These are phyloP conservation scores for Ustilago bromivora DNA, from an alignment of 1,284 basidiomycete genomes.

Conservation along the genomic window DNA sequence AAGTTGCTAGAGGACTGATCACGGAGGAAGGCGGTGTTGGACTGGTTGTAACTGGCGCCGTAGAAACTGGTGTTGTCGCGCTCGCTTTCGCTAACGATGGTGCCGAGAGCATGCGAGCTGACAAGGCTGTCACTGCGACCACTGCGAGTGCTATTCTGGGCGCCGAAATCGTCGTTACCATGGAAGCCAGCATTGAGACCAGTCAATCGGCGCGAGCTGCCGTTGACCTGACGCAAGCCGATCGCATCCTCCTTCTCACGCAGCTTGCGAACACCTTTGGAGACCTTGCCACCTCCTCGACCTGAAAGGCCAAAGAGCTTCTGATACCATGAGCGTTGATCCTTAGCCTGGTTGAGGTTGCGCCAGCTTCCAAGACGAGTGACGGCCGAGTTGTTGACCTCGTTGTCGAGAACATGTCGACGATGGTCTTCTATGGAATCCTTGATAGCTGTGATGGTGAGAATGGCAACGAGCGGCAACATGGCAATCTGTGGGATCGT, in stretches of 20 bases:
- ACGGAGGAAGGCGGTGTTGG: slow-evolving; percentile 21
- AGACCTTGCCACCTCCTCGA: slow-evolving; percentile 72
- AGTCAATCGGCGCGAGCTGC: slow-evolving; percentile 73
- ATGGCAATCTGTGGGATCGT: slow-evolving; percentile 85
- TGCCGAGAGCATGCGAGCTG: slow-evolving; percentile 51
- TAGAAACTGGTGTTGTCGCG: slow-evolving; percentile 38
- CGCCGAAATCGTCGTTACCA: slow-evolving; percentile 31
- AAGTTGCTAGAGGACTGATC: neutral
- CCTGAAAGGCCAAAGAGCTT: slow-evolving; percentile 77
- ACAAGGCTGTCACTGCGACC: slow-evolving; percentile 52
- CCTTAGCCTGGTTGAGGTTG: slow-evolving; percentile 87
- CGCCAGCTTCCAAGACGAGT: slow-evolving; percentile 87
- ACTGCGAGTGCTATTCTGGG: slow-evolving; percentile 21
- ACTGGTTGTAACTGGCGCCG: slow-evolving; percentile 27
- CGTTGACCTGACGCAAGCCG: slow-evolving; percentile 51
- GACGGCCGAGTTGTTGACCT: slow-evolving; percentile 89
- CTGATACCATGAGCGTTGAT: slow-evolving; percentile 81
- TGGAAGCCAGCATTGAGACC: slow-evolving; percentile 52
- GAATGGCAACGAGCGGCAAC: slow-evolving; percentile 87
- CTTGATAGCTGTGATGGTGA: slow-evolving; percentile 90
- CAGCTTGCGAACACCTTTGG: slow-evolving; percentile 86
- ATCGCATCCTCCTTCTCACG: slow-evolving; percentile 81
- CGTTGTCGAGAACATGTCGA: slow-evolving; percentile 84
- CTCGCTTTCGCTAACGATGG: slow-evolving; percentile 62
- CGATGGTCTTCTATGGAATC: slow-evolving; percentile 95